phyloP scores from a whole-genome alignment of 257 asterid genomes.

The Primulina eburnea region DNA sequence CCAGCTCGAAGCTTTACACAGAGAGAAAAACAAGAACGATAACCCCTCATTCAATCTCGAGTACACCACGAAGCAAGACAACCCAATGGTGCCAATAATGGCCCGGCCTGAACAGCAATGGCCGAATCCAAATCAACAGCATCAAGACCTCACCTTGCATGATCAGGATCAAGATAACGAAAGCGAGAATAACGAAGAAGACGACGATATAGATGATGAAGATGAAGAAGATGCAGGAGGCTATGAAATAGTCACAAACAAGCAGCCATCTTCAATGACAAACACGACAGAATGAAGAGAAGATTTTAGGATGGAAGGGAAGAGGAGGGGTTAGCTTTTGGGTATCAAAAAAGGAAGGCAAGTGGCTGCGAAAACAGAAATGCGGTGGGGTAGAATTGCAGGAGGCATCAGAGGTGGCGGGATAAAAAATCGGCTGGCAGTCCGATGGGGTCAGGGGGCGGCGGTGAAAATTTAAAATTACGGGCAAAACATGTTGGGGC shows the following conservation, averaged over 20 bases:
- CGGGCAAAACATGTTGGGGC: slow-evolving; percentile 15
- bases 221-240: slow-evolving; percentile 48
- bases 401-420: slow-evolving; percentile 41
- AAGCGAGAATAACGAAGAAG: slow-evolving; percentile 27
- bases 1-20: slow-evolving; percentile 80
- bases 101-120: slow-evolving; percentile 93
- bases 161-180: slow-evolving; percentile 36
- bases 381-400: slow-evolving; percentile 33
- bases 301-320: background rate
- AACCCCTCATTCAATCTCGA: slow-evolving; percentile 19
- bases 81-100: slow-evolving; percentile 66
- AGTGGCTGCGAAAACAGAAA: slow-evolving; percentile 22
- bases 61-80: slow-evolving; percentile 30
- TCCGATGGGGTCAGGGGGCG: slow-evolving; percentile 36
- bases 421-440: slow-evolving; percentile 20
- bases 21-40: slow-evolving; percentile 44
- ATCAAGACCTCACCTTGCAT: slow-evolving; percentile 30
- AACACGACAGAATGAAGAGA: slow-evolving; percentile 35
- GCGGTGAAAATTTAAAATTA: slow-evolving; percentile 28
- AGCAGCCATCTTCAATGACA: slow-evolving; percentile 45
- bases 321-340: background rate
- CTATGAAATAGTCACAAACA: slow-evolving; percentile 65
- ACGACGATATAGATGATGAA: slow-evolving; percentile 48
- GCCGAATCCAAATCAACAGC: slow-evolving; percentile 49
- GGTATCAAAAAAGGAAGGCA: slow-evolving; percentile 29